A percentile compares a stretch with the other conserved stretches of the same genome.
These are phyloP conservation scores for Ceratocystis lukuohia DNA, from an alignment of 2,329 filamentous ascomycete species.

Conservation along the genomic window DNA sequence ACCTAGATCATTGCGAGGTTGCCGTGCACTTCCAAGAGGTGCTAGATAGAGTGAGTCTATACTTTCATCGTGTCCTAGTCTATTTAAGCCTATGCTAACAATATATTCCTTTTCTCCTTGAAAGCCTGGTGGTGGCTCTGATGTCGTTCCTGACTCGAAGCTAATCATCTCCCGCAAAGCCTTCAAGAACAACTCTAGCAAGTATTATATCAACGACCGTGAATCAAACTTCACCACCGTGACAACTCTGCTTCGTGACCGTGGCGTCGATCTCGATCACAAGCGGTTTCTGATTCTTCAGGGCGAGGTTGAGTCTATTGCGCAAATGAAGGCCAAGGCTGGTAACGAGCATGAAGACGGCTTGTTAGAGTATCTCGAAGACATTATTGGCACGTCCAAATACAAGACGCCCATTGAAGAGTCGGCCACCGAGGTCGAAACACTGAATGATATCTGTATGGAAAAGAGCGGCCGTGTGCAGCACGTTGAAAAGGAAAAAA, in stretches of 20 bases:
- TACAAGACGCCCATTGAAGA: constrained; percentile 97
- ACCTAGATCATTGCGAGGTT: constrained; percentile 85
- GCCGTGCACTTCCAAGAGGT: constrained; percentile 95
- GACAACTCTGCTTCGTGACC: constrained; percentile 70
- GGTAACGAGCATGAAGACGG: constrained; percentile 92
- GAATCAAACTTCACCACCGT: constrained; percentile 87
- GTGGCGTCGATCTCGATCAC: constrained; percentile 90
- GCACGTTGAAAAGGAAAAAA: constrained; percentile 96
- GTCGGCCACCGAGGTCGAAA: constrained; percentile 76
- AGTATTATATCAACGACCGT: constrained; percentile 89
- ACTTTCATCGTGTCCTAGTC: too few relatives aligned
- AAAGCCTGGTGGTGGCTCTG: constrained; percentile 54
- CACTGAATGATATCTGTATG: constrained; percentile 82
- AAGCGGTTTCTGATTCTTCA: constrained; percentile 96
- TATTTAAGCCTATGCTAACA: constrained; percentile 22
- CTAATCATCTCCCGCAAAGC: constrained; percentile 81
- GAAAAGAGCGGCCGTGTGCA: constrained; percentile 94
- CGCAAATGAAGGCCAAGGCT: constrained; percentile 97
- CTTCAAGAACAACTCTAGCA: constrained; percentile 96
- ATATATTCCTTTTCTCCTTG: neutral
- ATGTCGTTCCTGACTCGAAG: constrained; percentile 69
- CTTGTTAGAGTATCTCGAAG: constrained; percentile 88
- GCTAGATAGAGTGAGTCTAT: constrained; percentile 54
- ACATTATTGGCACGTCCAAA: constrained; percentile 97
- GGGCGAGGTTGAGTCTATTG: constrained; percentile 95